phyloP scores from a whole-genome alignment of 495 filamentous ascomycete genomes.

The Penicillium soppii region DNA sequence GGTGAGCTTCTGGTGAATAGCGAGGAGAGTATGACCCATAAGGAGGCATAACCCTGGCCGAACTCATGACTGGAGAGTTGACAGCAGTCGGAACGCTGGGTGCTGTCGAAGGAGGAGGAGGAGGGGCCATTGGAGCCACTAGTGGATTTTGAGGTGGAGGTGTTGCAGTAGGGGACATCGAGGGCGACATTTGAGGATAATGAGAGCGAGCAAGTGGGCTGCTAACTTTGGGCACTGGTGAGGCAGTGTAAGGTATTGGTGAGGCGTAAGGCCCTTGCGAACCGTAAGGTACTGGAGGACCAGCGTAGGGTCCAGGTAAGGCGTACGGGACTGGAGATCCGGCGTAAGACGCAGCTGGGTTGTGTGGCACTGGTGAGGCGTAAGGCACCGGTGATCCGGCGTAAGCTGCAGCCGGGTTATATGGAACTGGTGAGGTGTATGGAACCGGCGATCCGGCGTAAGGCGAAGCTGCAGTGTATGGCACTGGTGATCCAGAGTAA shows the following conservation, averaged over 20 bases:
- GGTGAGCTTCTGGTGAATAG: constrained; percentile 20
- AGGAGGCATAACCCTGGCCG: constrained; percentile 33
- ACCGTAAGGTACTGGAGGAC: neutral
- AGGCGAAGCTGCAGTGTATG: constrained; percentile 7
- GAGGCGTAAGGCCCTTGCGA: constrained; percentile 22
- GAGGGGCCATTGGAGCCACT: neutral
- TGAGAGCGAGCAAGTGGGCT: constrained; percentile 41
- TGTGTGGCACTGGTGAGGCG: constrained; percentile 3
- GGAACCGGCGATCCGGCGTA: constrained; percentile 3
- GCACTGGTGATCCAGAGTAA: constrained; percentile 11
- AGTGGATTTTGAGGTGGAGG: constrained; percentile 11
- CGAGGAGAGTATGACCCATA: constrained; percentile 35
- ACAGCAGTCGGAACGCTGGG: constrained; percentile 33
- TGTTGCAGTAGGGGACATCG: constrained; percentile 39
- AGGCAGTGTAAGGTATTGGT: constrained; percentile 23
- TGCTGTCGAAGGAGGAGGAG: constrained; percentile 19
- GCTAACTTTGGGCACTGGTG: constrained; percentile 38
- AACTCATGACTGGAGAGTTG: constrained; percentile 40
- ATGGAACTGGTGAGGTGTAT: neutral
- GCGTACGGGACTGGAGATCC: neutral
- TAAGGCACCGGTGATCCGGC: constrained; percentile 7
- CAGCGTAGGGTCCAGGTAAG: constrained; percentile 17
- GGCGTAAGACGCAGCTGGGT: neutral
- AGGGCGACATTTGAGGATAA: constrained; percentile 37
- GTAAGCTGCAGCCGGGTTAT: neutral